phyloP scores from a whole-genome alignment of 2,329 filamentous ascomycete genomes.

The Fusarium circinatum region DNA sequence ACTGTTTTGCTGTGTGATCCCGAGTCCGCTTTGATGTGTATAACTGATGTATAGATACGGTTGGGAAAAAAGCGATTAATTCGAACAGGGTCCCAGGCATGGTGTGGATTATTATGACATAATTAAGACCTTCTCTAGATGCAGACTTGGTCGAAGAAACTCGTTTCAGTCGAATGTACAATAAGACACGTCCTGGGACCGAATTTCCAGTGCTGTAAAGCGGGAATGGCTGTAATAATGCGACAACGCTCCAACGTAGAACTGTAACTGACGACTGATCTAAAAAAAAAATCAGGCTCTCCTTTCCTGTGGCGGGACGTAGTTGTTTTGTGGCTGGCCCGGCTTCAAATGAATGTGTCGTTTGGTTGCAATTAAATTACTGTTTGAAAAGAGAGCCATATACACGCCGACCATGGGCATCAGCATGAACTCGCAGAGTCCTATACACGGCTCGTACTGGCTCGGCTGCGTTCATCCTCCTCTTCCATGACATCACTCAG shows the following conservation, averaged over 20 bases:
- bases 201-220: conserved; percentile 24
- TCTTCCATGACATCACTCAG: conserved; percentile 90
- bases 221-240: conserved; percentile 32
- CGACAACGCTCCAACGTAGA: conserved; percentile 28
- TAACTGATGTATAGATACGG: not conserved
- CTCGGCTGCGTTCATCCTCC: conserved; percentile 82
- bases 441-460: conserved; percentile 69
- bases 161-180: conserved; percentile 34
- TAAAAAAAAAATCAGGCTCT: conserved; percentile 5
- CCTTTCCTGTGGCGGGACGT: conserved; percentile 6
- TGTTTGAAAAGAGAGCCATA: conserved; percentile 15
- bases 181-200: conserved; percentile 5
- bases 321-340: conserved; percentile 1
- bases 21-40: not conserved
- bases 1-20: conserved; percentile 1
- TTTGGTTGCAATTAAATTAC: conserved; percentile 25
- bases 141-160: conserved; percentile 40
- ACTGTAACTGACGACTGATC: conserved; percentile 13
- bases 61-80: conserved; percentile 2
- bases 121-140: conserved; percentile 40
- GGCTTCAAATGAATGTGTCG: conserved; percentile 10
- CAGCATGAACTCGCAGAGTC: conserved; percentile 29
- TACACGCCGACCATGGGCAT: conserved; percentile 30
- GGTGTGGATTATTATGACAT: conserved; percentile 23
- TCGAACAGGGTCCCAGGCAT: conserved; percentile 8